Base-by-base conservation (phyloP, 768 basidiomycete species). In the Lanmaoa pseudosensibilis region DNA sequence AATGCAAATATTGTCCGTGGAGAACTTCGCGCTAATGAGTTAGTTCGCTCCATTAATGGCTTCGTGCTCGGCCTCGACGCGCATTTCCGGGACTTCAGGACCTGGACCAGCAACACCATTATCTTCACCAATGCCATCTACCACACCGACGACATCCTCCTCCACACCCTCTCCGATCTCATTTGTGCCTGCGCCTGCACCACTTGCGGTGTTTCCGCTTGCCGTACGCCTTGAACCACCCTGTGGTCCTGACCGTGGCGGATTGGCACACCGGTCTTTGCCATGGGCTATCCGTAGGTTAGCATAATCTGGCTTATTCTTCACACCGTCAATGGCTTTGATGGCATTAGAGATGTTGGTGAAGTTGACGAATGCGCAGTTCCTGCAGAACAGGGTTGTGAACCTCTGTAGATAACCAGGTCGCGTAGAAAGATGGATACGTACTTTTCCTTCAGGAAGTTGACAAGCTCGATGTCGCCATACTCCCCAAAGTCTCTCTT, bases 291-390 rank as follows among this genome's bases (percentile, higher is more conserved):
- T 91, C 39, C 93, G 88, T 62, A 98, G 75, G 71, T 87, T 87
- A 18, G 84, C 79, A 68, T 98, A 98, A 68, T 98, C 95, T 2
- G 92, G 84, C 69, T 93, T 91, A 68, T 80, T 84, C 83, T 96
- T 96, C 74, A 97, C 83, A 9, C 87, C 89, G 55, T 98, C 96
- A 66, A 98, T 95, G n/a, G 96, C 94, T 78, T 98, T 98, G 80
- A 94, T 94, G 13, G 94, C 94, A 68, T 95, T 95, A 49, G 88
- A 86, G 62, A 97, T 85, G 75, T 94, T 94, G 34, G 94, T 96
- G 64, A 94, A 96, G 77, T 96, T 97, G 66, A 94, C 88, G 69
- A 94, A 99, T 32, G 92, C 93, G 69, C 94, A 95, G 75, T 94
- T 93, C 83, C 92, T 94, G 23, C 15, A 57, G 43, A 34, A 50